These are phyloP conservation scores for Penicillium sp. DNA, from an alignment of 2,329 filamentous ascomycete genomes.

Conservation along the genomic window DNA sequence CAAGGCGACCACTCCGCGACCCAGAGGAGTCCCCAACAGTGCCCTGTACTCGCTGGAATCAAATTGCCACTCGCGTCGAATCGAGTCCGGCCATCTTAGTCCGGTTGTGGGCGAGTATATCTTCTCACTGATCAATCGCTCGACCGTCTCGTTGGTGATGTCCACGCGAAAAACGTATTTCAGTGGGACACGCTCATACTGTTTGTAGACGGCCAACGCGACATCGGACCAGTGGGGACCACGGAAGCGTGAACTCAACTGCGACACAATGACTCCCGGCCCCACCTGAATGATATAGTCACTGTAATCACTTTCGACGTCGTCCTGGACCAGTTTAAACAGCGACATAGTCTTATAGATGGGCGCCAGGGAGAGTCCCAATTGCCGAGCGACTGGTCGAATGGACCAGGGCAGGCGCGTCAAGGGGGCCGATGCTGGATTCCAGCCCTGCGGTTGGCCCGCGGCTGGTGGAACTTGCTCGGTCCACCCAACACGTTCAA, in stretches of 20 bases:
- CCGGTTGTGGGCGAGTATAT: not conserved
- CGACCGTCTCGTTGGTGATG: not conserved
- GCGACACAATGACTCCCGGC: slow-evolving; percentile 4
- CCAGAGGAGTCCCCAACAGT: slow-evolving; percentile 3
- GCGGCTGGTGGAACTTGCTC: not conserved
- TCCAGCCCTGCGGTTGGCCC: not conserved
- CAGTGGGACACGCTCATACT: slow-evolving; percentile 1
- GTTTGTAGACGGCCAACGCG: slow-evolving; percentile 3
- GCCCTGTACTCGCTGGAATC: slow-evolving; percentile 2
- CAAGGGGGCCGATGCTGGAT: not conserved
- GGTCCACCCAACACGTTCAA: not conserved
- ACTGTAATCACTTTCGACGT: slow-evolving; percentile 1
- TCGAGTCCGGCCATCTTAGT: not conserved
- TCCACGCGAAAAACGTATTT: slow-evolving; percentile 5
- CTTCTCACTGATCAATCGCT: not conserved
- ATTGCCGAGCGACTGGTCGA: not conserved
- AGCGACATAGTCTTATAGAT: not conserved
- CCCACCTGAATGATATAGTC: slow-evolving; percentile 5
- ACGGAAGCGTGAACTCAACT: not conserved
- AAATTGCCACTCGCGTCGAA: not conserved
- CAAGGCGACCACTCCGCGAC: slow-evolving; percentile 2
- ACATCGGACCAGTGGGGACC: slow-evolving; percentile 10
- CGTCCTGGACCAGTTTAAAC: not conserved
- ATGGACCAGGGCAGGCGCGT: not conserved
- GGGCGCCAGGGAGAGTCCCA: not conserved